These are phyloP conservation scores for Pseudomicrostroma phylloplanum DNA, from an alignment of 1,284 basidiomycete species.

Conservation along the genomic window DNA sequence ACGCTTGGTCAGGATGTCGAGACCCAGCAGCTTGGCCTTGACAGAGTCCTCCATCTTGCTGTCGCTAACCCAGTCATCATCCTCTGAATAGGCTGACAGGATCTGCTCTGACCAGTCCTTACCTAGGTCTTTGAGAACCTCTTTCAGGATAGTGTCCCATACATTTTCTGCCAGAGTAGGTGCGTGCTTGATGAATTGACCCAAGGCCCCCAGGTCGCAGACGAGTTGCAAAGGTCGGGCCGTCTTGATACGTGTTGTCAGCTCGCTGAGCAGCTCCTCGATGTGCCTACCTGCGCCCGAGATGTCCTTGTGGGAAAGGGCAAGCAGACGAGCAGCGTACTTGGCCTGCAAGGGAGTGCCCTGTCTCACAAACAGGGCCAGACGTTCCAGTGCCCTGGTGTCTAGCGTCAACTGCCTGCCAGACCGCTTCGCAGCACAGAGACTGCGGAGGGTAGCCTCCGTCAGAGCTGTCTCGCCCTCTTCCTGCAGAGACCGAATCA, in stretches of 20 bases:
- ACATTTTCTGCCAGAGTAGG: conserved; percentile 69
- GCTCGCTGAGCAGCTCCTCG: conserved; percentile 54
- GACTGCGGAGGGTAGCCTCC: conserved; percentile 55
- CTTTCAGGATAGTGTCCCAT: conserved; percentile 70
- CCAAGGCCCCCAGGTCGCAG: conserved; percentile 65
- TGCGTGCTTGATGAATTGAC: conserved; percentile 66
- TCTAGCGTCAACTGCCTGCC: conserved; percentile 9
- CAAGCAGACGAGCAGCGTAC: conserved; percentile 74
- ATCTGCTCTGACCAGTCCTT: conserved; percentile 23
- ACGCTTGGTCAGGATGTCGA: conserved; percentile 32
- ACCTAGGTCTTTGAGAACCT: conserved; percentile 56
- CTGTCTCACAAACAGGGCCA: conserved; percentile 61
- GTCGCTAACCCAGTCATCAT: conserved; percentile 36
- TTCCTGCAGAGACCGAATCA: conserved; percentile 63
- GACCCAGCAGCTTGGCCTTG: conserved; percentile 24
- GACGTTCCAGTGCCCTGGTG: conserved; percentile 59
- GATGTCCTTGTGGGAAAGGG: conserved; percentile 36
- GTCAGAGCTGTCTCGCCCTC: conserved; percentile 61
- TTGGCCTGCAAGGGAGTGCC: conserved; percentile 70
- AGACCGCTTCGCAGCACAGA: conserved; percentile 17
- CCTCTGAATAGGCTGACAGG: conserved; percentile 17
- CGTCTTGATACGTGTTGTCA: conserved; percentile 59
- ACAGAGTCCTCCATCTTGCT: conserved; percentile 22
- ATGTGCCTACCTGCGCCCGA: conserved; percentile 16
- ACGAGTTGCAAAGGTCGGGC: conserved; percentile 60